Conservation (phyloP, 805 yeast species). For the Zygosaccharomyces lentus region DNA sequence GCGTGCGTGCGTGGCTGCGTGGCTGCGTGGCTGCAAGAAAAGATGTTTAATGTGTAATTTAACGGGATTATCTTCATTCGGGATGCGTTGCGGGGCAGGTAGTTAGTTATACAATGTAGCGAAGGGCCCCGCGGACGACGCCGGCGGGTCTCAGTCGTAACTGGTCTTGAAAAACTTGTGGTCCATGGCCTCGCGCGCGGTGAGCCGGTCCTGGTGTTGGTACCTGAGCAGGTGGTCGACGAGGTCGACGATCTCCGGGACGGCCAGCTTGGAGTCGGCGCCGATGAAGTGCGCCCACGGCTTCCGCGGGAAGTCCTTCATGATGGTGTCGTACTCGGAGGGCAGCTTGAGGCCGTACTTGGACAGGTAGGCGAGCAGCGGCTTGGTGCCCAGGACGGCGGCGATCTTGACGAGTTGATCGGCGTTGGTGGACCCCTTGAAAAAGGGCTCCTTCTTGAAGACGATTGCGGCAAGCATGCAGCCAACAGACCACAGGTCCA, state of each 20-base stretch:
- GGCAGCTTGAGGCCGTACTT: slow-evolving; percentile 69
- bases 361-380: slow-evolving; percentile 56
- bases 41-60: too few species aligned
- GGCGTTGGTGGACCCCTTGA: slow-evolving; percentile 86
- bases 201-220: slow-evolving; percentile 82
- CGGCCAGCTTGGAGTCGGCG: slow-evolving; percentile 48
- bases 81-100: too few species aligned
- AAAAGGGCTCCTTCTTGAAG: slow-evolving; percentile 85
- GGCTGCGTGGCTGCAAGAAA: too few species aligned
- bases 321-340: slow-evolving; percentile 69
- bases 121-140: not conserved
- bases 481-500: slow-evolving; percentile 89
- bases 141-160: slow-evolving; percentile 7
- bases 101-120: not conserved
- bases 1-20: too few species aligned
- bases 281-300: slow-evolving; percentile 64
- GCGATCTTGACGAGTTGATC: slow-evolving; percentile 91
- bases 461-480: slow-evolving; percentile 88
- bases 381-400: slow-evolving; percentile 80
- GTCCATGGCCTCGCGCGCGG: slow-evolving; percentile 83
- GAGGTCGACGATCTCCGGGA: slow-evolving; percentile 59
- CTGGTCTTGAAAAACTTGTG: slow-evolving; percentile 59
- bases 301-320: slow-evolving; percentile 61
- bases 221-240: slow-evolving; percentile 70
- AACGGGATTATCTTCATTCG: too few species aligned